phyloP scores from a whole-genome alignment of 78 protist species.

The Cavenderia fasciculata region DNA sequence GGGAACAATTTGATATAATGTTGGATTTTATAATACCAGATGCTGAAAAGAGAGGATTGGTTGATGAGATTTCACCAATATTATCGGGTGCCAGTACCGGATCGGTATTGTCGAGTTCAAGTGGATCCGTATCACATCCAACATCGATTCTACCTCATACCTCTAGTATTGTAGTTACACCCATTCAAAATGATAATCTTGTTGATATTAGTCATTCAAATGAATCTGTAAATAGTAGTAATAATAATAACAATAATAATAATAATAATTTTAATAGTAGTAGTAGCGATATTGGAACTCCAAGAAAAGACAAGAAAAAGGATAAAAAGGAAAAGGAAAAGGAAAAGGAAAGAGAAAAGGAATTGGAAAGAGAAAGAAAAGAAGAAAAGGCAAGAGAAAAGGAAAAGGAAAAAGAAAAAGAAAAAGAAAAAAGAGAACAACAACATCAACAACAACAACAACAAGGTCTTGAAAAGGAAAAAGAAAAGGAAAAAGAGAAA shows the following conservation, averaged over 20 bases:
- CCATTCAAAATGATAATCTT: neutral
- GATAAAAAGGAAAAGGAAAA: neutral
- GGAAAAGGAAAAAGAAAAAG: slow-evolving; percentile 16
- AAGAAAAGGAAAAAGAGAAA: slow-evolving; percentile 26
- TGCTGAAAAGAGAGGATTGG: slow-evolving; percentile 52
- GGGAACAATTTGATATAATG: slow-evolving; percentile 23
- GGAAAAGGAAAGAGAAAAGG: neutral
- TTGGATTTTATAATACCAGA: slow-evolving; percentile 40
- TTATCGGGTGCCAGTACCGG: too few relatives aligned
- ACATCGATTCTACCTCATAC: neutral
- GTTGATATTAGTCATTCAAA: neutral
- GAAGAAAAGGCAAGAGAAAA: neutral
- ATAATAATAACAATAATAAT: neutral
- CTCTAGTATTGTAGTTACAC: neutral
- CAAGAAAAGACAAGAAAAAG: neutral
- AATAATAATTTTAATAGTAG: neutral
- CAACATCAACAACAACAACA: slow-evolving; percentile 16
- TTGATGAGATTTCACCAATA: neutral
- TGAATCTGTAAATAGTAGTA: neutral
- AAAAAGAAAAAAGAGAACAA: neutral
- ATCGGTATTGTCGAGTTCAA: neutral
- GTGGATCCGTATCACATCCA: too few relatives aligned
- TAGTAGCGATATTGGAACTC: neutral
- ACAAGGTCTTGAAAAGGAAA: slow-evolving; percentile 5
- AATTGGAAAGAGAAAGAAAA: slow-evolving; percentile 1